A percentile compares a stretch with the other conserved stretches of the same genome.
phyloP scores from a whole-genome alignment of 1,284 basidiomycete species.

The Ganoderma leucocontextum region DNA sequence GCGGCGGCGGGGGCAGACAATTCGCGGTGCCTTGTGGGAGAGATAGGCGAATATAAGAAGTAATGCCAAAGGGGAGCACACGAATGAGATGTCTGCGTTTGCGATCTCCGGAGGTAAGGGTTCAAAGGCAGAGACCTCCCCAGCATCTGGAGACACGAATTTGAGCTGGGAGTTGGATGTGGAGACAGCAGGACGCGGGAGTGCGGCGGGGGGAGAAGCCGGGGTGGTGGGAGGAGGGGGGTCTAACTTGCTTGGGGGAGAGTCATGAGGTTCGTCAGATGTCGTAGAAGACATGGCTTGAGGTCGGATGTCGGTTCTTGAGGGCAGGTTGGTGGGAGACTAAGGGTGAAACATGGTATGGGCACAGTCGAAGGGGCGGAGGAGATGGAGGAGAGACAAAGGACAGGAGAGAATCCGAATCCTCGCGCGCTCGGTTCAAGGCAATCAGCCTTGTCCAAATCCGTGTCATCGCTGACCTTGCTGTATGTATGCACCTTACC shows the following conservation, averaged over 20 bases:
- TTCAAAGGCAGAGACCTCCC: conserved; percentile 19
- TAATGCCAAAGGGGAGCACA: neutral
- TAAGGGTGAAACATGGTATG: conserved; percentile 29
- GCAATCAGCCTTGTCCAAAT: conserved; percentile 31
- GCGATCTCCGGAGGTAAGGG: conserved; percentile 57
- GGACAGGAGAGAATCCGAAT: conserved; percentile 13
- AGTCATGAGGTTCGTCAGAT: conserved; percentile 30
- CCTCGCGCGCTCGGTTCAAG: conserved; percentile 20
- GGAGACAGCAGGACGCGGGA: conserved; percentile 26
- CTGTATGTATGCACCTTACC: neutral
- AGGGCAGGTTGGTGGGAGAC: conserved; percentile 6
- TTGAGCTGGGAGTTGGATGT: conserved; percentile 20
- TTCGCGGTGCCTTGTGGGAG: conserved; percentile 56
- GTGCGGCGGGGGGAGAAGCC: conserved; percentile 26
- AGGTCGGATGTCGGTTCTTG: conserved; percentile 1
- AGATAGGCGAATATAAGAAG: conserved; percentile 1
- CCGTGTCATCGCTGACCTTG: conserved; percentile 10
- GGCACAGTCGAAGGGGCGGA: conserved; percentile 15
- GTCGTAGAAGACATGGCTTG: conserved; percentile 32
- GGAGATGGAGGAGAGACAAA: conserved; percentile 20
- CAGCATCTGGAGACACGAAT: conserved; percentile 22
- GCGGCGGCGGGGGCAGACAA: conserved; percentile 56
- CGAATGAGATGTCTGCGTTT: conserved; percentile 59
- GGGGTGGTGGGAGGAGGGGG: conserved; percentile 24
- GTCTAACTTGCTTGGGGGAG: conserved; percentile 10